Conservation (phyloP, 139 green algal species). For the Closterium sp. region DNA sequence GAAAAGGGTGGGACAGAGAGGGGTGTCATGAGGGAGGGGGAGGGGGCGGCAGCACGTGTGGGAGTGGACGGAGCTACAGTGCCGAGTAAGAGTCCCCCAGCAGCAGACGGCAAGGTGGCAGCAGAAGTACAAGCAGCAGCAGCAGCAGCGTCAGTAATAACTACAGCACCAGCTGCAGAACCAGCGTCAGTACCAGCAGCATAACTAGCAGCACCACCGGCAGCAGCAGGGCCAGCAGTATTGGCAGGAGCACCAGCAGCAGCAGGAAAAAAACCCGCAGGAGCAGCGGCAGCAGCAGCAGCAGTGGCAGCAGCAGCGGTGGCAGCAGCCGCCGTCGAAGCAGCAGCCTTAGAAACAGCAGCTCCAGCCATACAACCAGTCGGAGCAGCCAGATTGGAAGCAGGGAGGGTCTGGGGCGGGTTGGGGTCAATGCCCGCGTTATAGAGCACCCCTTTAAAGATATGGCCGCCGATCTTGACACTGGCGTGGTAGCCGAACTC, state of each 20-base stretch:
- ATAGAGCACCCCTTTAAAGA: constrained; percentile 45
- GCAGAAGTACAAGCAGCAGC: not conserved
- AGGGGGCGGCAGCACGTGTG: not conserved
- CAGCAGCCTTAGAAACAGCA: not conserved
- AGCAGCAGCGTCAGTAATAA: too few species aligned
- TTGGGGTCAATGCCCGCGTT: constrained; percentile 28
- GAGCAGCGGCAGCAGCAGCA: not conserved
- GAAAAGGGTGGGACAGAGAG: not conserved
- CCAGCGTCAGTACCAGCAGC: not conserved
- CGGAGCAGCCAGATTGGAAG: not conserved
- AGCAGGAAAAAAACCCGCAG: not conserved
- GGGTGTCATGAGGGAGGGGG: not conserved
- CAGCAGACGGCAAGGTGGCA: not conserved
- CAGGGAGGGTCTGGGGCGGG: not conserved
- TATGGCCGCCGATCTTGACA: constrained; percentile 19
- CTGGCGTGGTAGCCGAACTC: constrained; percentile 37
- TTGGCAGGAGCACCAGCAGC: not conserved
- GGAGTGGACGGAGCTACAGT: not conserved
- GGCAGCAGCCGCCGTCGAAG: not conserved
- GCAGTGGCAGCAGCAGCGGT: not conserved
- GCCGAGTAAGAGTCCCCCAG: not conserved
- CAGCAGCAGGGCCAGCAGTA: not conserved
- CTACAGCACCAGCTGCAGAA: not conserved
- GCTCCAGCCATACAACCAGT: not conserved
- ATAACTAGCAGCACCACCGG: not conserved